Conservation (phyloP, 2,329 filamentous ascomycete genomes). For the Myriosclerotinia duriaeana region DNA sequence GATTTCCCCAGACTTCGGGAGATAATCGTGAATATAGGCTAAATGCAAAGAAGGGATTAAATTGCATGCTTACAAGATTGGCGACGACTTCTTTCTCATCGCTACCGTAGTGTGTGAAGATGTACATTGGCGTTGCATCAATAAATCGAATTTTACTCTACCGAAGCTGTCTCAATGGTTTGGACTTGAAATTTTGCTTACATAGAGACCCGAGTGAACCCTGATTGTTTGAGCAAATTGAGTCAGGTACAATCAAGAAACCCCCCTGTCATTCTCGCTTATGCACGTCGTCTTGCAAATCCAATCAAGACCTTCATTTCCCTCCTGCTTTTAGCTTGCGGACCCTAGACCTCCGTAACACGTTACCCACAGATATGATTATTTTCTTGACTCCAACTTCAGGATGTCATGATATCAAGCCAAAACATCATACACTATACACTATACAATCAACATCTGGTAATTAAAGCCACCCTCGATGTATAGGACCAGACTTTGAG, state of each 20-base stretch:
- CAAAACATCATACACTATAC: conserved; percentile 8
- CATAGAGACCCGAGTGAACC: conserved; percentile 16
- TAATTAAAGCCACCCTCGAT: conserved; percentile 3
- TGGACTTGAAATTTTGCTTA: conserved; percentile 5
- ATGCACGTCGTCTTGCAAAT: conserved; percentile 21
- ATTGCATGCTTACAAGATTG: conserved; percentile 17
- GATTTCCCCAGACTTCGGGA: conserved; percentile 23
- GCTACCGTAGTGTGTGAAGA: neutral
- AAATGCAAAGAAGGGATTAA: conserved; percentile 1
- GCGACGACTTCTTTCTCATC: neutral
- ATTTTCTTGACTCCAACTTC: conserved; percentile 3
- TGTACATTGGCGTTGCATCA: neutral
- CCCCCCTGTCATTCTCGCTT: conserved; percentile 17
- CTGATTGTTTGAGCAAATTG: neutral
- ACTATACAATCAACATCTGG: conserved; percentile 7
- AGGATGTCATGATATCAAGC: conserved; percentile 6
- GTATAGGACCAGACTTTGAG: neutral
- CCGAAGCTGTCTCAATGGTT: neutral
- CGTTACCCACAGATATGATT: conserved; percentile 10
- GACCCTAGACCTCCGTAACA: conserved; percentile 19
- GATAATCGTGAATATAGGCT: conserved; percentile 11
- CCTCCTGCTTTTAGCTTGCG: neutral
- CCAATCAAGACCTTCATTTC: conserved; percentile 14
- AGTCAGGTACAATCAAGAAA: conserved; percentile 8
- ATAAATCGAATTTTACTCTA: neutral